Evolutionary conservation across 768 basidiomycete genomes (phyloP).

Genomic region (Imleria badia): DNA sequence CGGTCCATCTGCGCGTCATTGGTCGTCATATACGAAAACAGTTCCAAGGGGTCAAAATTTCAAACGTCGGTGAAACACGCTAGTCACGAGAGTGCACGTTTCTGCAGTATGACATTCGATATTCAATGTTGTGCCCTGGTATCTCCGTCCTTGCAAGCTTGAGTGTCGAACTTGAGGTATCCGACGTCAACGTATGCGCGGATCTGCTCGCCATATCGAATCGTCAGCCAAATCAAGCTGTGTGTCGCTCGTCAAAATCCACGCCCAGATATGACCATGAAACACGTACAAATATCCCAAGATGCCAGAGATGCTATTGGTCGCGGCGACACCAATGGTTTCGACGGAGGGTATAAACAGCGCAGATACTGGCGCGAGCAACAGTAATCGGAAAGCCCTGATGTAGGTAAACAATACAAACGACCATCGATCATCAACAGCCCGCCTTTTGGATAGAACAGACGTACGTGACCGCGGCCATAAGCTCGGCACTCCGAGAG

Average conservation of each 20-base stretch:
- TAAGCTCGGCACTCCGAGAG: slow-evolving; percentile 57
- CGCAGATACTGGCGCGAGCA: slow-evolving; percentile 14
- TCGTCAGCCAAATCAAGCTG: slow-evolving; percentile 52
- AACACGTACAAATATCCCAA: slow-evolving; percentile 55
- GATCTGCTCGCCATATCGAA: slow-evolving; percentile 55
- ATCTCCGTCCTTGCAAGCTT: no score
- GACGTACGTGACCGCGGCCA: slow-evolving; percentile 55
- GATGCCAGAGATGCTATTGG: slow-evolving; percentile 47
- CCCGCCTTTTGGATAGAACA: neutral
- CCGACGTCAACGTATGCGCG: slow-evolving; percentile 56
- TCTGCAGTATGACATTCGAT: no score
- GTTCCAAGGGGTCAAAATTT: no score
- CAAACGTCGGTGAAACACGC: no score
- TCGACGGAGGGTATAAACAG: slow-evolving; percentile 45
- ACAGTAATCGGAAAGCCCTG: slow-evolving; percentile 25
- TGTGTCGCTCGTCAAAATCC: neutral
- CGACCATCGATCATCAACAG: neutral
- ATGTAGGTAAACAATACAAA: no score
- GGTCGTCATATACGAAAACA: no score
- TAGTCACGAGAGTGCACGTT: no score
- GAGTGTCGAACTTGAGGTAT: slow-evolving; percentile 36
- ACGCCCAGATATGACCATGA: neutral
- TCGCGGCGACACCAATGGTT: slow-evolving; percentile 47
- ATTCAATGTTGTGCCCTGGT: no score
- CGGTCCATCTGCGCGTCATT: no score